Percentiles rank a stretch among this genome's conserved stretches.
phyloP scores from a whole-genome alignment of 257 asterid genomes.

The Przewalskia tangutica region DNA sequence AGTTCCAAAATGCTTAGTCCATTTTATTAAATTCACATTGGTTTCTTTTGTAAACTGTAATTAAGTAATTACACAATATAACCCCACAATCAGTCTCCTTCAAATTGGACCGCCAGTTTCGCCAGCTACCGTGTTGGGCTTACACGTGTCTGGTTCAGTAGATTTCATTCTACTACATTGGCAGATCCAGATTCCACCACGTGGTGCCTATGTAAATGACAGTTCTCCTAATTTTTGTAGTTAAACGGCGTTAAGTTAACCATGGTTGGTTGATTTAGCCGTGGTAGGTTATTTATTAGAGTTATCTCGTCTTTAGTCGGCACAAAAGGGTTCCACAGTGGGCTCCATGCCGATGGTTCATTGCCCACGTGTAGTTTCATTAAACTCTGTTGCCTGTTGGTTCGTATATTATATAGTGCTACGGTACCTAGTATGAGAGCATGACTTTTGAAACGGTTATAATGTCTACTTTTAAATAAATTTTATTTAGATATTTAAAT shows the following conservation, averaged over 20 bases:
- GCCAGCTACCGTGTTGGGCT: background rate
- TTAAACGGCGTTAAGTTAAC: conserved; percentile 1
- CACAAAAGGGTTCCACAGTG: background rate
- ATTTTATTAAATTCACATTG: background rate
- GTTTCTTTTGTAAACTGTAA: background rate
- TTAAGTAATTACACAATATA: background rate
- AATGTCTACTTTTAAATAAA: too few species aligned
- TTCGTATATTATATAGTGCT: background rate
- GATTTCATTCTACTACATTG: background rate
- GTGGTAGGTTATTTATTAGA: background rate
- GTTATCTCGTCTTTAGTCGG: background rate
- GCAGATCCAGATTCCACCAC: conserved; percentile 4
- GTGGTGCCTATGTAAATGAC: background rate
- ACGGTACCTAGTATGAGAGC: background rate
- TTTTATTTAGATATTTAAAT: too few species aligned
- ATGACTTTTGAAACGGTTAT: background rate
- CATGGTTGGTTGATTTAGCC: background rate
- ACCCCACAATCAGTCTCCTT: background rate
- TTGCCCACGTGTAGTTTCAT: background rate
- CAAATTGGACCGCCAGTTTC: background rate
- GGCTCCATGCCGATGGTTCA: background rate
- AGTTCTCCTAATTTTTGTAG: background rate
- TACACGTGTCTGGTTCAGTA: conserved; percentile 18
- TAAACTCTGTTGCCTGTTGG: background rate
- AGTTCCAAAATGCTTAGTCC: background rate